Base-by-base conservation (phyloP, 2,329 filamentous ascomycete genomes). In the Rhynchosporium secalis region DNA sequence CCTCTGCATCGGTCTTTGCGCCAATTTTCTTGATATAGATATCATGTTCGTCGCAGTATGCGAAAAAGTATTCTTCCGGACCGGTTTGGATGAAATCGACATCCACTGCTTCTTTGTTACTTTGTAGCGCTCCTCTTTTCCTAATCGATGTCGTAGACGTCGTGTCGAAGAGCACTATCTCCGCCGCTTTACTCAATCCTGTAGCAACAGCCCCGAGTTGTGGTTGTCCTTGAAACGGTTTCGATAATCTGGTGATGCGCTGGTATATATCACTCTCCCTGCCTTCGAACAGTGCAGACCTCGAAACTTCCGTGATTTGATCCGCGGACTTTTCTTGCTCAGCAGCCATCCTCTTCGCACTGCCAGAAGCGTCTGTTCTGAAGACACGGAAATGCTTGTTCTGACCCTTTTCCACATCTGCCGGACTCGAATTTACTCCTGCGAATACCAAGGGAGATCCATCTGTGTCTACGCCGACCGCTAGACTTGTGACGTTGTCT, bases 381-480 rank as follows among this genome's bases (percentile, higher is more conserved):
- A 96, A 90, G 9, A 90, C 83, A 67, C 92, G 86, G 67, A 98
- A 86, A 77, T 97, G 93, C 72, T 90, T 83, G 74, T 97, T 97
- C 73, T 85, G 89, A 67, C 89, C 90, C 67, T 87, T 86, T 69
- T 86, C 81, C 67, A 93, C 82, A 62, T 92, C 87, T 5, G 82
- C 83, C 52, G 86, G 81, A 62, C 88, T 89, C 63, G 91, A 92
- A 75, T 96, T 97, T 77, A 96, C 88, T 59, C 92, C 92, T 31
- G 92, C 91, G 68, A 90, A 87, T 7, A 86, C 77, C 47, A 83
- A 74, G 5, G 84, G 83, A 57, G 73, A 80, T 70, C 81, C 86
- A 56, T 78, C 79, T 76, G 79, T 83, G 76, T 72, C 82, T 72
- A 78, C 83, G 67, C 91, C 86, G 58, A 89, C 85, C 47, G 87